phyloP scores from a whole-genome alignment of 345 rosid species.

The Euphorbia peplus region DNA sequence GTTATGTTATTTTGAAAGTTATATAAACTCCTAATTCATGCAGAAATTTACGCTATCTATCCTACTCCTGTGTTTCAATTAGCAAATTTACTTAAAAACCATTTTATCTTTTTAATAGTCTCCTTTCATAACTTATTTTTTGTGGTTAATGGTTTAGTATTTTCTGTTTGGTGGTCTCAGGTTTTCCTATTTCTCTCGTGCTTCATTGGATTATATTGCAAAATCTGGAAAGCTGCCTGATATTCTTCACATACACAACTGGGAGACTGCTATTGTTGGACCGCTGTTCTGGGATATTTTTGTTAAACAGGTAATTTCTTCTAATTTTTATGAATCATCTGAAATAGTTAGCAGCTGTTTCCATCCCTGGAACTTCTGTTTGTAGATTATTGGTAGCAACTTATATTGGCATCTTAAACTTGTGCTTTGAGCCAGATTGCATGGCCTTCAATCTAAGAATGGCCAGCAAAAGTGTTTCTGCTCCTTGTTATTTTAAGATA shows the following conservation, averaged over 20 bases:
- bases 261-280: slow-evolving; percentile 85
- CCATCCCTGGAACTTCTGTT: not conserved
- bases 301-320: slow-evolving; percentile 53
- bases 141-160: slow-evolving; percentile 1
- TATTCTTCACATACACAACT: slow-evolving; percentile 76
- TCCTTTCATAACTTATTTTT: not conserved
- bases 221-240: slow-evolving; percentile 87
- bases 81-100: not conserved
- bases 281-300: slow-evolving; percentile 90
- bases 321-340: not conserved
- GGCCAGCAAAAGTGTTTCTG: not conserved
- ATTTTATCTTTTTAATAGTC: not conserved
- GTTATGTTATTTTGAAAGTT: not conserved
- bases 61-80: not conserved
- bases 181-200: slow-evolving; percentile 82
- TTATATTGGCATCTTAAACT: not conserved
- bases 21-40: not conserved
- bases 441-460: not conserved
- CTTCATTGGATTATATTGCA: slow-evolving; percentile 73
- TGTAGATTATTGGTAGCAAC: not conserved
- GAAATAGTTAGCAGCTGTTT: slow-evolving; percentile 5
- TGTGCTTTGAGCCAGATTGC: not conserved
- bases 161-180: slow-evolving; percentile 37
- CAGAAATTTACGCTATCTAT: not conserved
- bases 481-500: not conserved